Percentiles rank a stretch among this genome's conserved stretches.
These are phyloP conservation scores for Zoysia matrella DNA, from an alignment of 202 grass and related monocot species.

Conservation along the genomic window DNA sequence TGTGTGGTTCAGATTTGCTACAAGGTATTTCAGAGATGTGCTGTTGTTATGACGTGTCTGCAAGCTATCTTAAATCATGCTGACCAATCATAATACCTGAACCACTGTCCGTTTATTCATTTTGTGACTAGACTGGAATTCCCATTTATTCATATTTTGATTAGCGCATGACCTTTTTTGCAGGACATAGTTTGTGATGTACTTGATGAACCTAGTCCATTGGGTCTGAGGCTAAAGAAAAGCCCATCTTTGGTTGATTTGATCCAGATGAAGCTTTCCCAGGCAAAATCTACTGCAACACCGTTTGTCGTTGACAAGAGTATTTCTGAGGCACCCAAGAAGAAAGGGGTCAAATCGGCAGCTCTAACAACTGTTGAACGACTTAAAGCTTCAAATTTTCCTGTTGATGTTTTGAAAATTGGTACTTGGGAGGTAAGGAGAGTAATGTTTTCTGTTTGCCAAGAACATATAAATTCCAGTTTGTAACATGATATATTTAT, in stretches of 20 bases:
- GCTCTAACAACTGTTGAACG: slow-evolving; percentile 47
- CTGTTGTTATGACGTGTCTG: slow-evolving; percentile 3
- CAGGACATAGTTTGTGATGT: slow-evolving; percentile 69
- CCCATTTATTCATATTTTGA: slow-evolving; percentile 1
- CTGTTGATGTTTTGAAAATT: slow-evolving; percentile 74
- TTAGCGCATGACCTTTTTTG: slow-evolving; percentile 25
- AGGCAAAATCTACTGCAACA: slow-evolving; percentile 34
- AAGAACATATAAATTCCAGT: neutral
- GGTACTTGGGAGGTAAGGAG: slow-evolving; percentile 87
- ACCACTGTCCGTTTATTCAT: neutral
- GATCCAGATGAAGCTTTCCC: slow-evolving; percentile 80
- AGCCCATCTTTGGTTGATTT: slow-evolving; percentile 83
- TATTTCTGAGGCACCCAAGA: slow-evolving; percentile 51
- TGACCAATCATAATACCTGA: neutral
- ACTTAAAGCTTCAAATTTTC: slow-evolving; percentile 93
- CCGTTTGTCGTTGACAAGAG: slow-evolving; percentile 6
- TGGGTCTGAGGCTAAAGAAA: slow-evolving; percentile 83
- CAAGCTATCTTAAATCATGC: neutral
- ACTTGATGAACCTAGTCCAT: slow-evolving; percentile 83
- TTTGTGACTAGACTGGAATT: neutral
- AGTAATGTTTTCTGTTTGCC: neutral
- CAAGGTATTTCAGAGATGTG: neutral
- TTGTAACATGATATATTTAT: slow-evolving; percentile 21
- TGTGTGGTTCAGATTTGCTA: slow-evolving; percentile 4
- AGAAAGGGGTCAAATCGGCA: slow-evolving; percentile 56